phyloP scores from a whole-genome alignment of 306 rosid genomes.

The Begonia fuchsioides region DNA sequence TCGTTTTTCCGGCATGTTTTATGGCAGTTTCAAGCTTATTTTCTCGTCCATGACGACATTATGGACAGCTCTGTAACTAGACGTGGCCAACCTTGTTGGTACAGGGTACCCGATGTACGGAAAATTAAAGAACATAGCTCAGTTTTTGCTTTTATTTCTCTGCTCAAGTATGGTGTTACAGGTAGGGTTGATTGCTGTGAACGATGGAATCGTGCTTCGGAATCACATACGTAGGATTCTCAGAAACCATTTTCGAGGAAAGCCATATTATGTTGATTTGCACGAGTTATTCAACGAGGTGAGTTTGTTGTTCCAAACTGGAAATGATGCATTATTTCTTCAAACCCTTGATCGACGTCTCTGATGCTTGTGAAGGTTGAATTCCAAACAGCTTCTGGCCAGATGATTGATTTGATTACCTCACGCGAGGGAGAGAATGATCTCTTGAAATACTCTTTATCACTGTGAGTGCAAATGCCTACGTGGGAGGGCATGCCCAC shows the following conservation, averaged over 20 bases:
- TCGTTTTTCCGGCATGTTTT: not conserved
- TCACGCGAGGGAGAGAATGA: conserved; percentile 87
- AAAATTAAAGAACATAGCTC: not conserved
- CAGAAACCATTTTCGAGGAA: conserved; percentile 66
- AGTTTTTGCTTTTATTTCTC: not conserved
- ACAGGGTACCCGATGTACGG: conserved; percentile 30
- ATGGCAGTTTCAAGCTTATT: conserved; percentile 42
- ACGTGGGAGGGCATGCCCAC: too few relatives aligned
- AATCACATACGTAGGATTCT: conserved; percentile 64
- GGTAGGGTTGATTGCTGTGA: conserved; percentile 80
- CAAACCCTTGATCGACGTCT: not conserved
- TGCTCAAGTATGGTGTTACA: conserved; percentile 4
- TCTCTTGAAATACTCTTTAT: conserved; percentile 61
- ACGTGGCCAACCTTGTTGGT: conserved; percentile 42
- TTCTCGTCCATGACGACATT: conserved; percentile 33
- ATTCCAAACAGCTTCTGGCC: conserved; percentile 93
- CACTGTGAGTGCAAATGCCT: conserved; percentile 48
- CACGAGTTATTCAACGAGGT: conserved; percentile 87
- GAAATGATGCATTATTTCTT: not conserved
- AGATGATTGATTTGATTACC: conserved; percentile 89
- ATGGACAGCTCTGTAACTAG: conserved; percentile 37
- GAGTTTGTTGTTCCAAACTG: conserved; percentile 10
- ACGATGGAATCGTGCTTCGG: conserved; percentile 67
- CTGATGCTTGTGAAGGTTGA: conserved; percentile 45
- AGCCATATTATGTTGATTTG: conserved; percentile 72